Percentiles rank a stretch among this genome's conserved stretches.
phyloP scores from a whole-genome alignment of 2,329 filamentous ascomycete species.

The Purpureocillium takamizusanense region DNA sequence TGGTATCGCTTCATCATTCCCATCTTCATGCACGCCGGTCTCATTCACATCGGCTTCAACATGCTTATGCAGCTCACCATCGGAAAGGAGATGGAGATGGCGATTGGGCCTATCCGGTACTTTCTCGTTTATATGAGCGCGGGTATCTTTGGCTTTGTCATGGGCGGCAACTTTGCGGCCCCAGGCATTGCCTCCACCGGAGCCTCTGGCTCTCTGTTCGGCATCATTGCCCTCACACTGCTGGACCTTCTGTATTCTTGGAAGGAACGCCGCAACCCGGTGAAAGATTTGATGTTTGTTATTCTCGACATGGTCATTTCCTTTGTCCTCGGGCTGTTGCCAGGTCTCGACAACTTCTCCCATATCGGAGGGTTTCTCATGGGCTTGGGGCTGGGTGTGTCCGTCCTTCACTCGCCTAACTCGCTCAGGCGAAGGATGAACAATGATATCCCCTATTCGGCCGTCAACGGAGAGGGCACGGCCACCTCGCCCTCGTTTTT shows the following conservation, averaged over 20 bases:
- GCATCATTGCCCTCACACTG: constrained; percentile 78
- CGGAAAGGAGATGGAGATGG: constrained; percentile 83
- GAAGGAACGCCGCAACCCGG: constrained; percentile 66
- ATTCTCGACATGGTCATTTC: constrained; percentile 78
- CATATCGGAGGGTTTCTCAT: constrained; percentile 95
- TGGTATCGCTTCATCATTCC: constrained; percentile 96
- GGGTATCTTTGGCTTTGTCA: constrained; percentile 91
- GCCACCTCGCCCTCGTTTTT: constrained; percentile 45
- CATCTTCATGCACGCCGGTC: constrained; percentile 88
- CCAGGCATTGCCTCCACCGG: constrained; percentile 76
- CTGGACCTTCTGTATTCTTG: constrained; percentile 92
- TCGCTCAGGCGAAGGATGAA: constrained; percentile 67
- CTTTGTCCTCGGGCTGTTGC: constrained; percentile 84
- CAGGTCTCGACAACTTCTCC: constrained; percentile 92
- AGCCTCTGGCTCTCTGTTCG: constrained; percentile 84
- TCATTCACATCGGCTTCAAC: constrained; percentile 95
- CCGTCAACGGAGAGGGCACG: constrained; percentile 45
- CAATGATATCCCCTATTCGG: constrained; percentile 61
- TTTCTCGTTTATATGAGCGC: constrained; percentile 81
- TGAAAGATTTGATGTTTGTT: constrained; percentile 82
- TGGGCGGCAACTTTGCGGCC: constrained; percentile 88
- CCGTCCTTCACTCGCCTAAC: constrained; percentile 80
- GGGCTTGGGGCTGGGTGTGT: constrained; percentile 80
- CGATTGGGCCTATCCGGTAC: constrained; percentile 83
- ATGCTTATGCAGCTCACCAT: constrained; percentile 84